Conservation (phyloP, 306 rosid species). For the Coriaria nepalensis region DNA sequence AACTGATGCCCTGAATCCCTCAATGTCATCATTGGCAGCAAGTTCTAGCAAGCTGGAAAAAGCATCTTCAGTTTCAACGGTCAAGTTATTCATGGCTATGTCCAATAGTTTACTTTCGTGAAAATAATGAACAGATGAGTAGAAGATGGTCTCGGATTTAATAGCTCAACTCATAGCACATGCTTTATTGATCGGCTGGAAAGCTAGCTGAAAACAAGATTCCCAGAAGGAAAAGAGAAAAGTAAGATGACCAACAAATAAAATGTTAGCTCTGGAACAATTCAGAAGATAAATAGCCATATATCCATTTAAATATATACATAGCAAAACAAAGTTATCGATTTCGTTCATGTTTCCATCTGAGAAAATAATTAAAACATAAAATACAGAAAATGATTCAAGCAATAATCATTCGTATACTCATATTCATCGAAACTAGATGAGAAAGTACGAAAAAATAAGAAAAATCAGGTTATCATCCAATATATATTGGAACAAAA, state of each 20-base stretch:
- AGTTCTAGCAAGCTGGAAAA: slow-evolving; percentile 76
- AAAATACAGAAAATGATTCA: too few species aligned
- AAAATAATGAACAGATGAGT: slow-evolving; percentile 12
- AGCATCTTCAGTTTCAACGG: slow-evolving; percentile 65
- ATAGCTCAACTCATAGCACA: slow-evolving; percentile 43
- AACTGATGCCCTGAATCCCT: slow-evolving; percentile 48
- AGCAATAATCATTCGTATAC: too few species aligned
- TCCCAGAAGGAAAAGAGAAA: slow-evolving; percentile 4
- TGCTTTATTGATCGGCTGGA: slow-evolving; percentile 28
- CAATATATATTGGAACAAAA: too few species aligned
- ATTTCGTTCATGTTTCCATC: too few species aligned
- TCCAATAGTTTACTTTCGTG: slow-evolving; percentile 11
- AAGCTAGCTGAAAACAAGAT: slow-evolving; percentile 19
- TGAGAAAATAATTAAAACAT: too few species aligned
- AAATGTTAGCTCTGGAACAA: neutral
- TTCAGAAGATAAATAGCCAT: too few species aligned
- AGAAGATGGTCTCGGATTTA: slow-evolving; percentile 18
- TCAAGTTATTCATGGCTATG: slow-evolving; percentile 55
- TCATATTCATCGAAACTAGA: too few species aligned
- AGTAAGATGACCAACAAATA: neutral
- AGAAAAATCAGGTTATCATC: too few species aligned
- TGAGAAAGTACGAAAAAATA: too few species aligned
- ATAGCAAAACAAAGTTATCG: too few species aligned
- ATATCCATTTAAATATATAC: too few species aligned
- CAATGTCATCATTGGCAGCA: slow-evolving; percentile 66